Conservation (phyloP, 2,329 filamentous ascomycete genomes). For the Harringtonia aguacate region DNA sequence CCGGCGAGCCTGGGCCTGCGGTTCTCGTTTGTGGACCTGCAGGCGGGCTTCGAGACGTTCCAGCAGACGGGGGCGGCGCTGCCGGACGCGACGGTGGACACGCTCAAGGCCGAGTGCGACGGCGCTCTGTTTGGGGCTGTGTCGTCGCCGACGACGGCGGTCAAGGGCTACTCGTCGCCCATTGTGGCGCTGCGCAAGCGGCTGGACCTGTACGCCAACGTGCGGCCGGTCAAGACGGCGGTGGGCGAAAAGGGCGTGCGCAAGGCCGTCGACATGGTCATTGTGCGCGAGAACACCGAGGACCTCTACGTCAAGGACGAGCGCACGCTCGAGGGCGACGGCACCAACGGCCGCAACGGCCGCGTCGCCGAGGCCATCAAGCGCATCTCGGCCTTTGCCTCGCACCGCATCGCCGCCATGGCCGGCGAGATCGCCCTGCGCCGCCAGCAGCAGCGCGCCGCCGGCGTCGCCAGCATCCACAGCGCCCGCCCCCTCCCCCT, state of each 20-base stretch:
- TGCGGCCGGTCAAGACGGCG: conserved; percentile 86
- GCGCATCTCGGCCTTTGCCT: conserved; percentile 82
- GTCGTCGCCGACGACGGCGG: conserved; percentile 77
- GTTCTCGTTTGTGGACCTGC: conserved; percentile 88
- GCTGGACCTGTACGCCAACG: conserved; percentile 93
- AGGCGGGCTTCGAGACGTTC: conserved; percentile 90
- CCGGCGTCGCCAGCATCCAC: conserved; percentile 49
- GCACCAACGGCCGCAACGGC: conserved; percentile 49
- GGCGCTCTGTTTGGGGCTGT: conserved; percentile 95
- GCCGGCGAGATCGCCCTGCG: conserved; percentile 89
- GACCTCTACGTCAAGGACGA: conserved; percentile 98
- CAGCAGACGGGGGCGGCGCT: conserved; percentile 80
- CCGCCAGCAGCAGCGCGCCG: conserved; percentile 65
- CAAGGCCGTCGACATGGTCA: conserved; percentile 85
- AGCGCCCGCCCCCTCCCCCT: conserved; percentile 54
- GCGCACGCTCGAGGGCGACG: conserved; percentile 54
- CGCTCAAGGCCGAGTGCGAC: conserved; percentile 84
- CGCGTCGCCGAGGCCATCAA: conserved; percentile 97
- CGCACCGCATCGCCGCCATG: conserved; percentile 78
- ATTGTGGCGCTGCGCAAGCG: conserved; percentile 95
- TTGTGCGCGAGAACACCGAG: conserved; percentile 97
- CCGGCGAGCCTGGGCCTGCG: conserved; percentile 83
- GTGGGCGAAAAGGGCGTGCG: conserved; percentile 47
- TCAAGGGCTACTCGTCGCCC: conserved; percentile 91
- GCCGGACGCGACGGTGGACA: conserved; percentile 81